These are phyloP conservation scores for Sextonia rubra DNA, from an alignment of 164 flowering plant genomes.

Conservation along the genomic window DNA sequence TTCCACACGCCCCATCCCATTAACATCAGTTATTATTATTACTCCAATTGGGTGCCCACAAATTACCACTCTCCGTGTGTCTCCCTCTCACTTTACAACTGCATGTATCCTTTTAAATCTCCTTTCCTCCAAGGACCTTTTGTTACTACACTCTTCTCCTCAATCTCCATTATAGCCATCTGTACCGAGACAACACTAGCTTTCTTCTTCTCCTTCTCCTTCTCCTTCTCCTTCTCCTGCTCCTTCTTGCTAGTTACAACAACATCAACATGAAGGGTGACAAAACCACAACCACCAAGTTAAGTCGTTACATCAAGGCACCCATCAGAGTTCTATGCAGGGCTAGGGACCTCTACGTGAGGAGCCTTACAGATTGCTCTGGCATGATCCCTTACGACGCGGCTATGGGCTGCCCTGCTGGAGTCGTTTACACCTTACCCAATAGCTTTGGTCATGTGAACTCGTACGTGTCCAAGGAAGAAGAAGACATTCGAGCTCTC, in stretches of 20 bases:
- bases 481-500: slow-evolving; percentile 45
- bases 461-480: slow-evolving; percentile 18
- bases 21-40: too few species aligned
- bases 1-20: background rate
- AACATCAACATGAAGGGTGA: slow-evolving; percentile 13
- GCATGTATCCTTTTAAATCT: too few species aligned
- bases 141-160: background rate
- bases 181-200: too few species aligned
- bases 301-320: slow-evolving; percentile 23
- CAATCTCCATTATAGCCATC: background rate
- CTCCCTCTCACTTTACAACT: too few species aligned
- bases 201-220: too few species aligned
- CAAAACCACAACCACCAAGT: slow-evolving; percentile 13
- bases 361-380: slow-evolving; percentile 30
- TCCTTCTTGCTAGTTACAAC: too few species aligned
- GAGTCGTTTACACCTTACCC: slow-evolving; percentile 25
- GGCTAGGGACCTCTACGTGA: slow-evolving; percentile 39
- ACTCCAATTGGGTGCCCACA: too few species aligned
- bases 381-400: slow-evolving; percentile 16
- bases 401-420: slow-evolving; percentile 16
- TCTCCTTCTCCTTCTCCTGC: background rate
- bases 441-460: slow-evolving; percentile 34
- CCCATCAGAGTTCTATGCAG: slow-evolving; percentile 32
- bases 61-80: too few species aligned
- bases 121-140: too few species aligned